Conservation (phyloP, 164 flowering plant species). For the Nymphaea thermarum region DNA sequence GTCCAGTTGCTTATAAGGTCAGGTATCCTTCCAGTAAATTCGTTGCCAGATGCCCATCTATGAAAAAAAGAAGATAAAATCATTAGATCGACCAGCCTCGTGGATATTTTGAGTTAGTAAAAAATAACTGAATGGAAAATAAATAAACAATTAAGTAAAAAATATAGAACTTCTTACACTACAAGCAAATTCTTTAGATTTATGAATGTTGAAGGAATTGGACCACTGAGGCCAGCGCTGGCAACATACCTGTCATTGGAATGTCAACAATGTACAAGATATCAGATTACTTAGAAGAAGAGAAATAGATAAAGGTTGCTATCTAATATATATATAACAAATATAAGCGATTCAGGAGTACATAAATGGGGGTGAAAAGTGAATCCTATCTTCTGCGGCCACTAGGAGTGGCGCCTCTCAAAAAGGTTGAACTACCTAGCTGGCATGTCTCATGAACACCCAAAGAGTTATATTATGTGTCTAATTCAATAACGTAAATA, state of each 20-base stretch:
- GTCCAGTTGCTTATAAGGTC: slow-evolving; percentile 7
- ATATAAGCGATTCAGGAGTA: background rate
- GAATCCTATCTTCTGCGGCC: background rate
- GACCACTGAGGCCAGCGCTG: slow-evolving; percentile 31
- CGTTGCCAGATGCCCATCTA: slow-evolving; percentile 6
- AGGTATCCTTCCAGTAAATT: slow-evolving; percentile 6
- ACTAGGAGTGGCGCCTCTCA: background rate
- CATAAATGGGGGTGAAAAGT: background rate
- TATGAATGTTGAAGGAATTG: slow-evolving; percentile 26
- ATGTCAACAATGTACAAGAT: background rate
- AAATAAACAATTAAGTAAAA: background rate
- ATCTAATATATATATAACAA: background rate
- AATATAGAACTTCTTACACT: slow-evolving; percentile 16
- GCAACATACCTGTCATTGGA: slow-evolving; percentile 20
- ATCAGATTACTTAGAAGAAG: background rate
- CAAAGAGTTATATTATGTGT: no score
- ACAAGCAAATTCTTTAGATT: slow-evolving; percentile 11
- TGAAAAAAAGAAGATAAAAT: no score
- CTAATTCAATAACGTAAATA: background rate
- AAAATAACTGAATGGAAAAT: background rate
- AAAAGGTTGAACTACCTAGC: no score
- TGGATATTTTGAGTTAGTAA: background rate
- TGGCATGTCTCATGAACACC: no score
- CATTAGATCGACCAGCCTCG: no score
- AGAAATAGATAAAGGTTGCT: background rate